Conservation (phyloP, 1,284 basidiomycete genomes). For the Papiliotrema fonsecae region DNA sequence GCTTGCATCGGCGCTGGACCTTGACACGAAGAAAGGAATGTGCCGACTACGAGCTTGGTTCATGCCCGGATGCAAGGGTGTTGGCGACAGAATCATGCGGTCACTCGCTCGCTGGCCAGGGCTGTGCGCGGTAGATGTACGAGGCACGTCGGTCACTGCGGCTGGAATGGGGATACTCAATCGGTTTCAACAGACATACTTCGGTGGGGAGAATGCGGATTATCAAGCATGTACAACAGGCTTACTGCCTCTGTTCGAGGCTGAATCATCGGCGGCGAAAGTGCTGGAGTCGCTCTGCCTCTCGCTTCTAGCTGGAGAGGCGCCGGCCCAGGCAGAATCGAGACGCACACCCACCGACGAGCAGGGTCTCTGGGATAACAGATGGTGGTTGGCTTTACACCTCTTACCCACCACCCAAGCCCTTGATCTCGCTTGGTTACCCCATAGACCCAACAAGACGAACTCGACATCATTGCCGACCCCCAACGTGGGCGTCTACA, state of each 20-base stretch:
- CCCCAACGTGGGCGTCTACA: not conserved
- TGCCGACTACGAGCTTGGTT: conserved; percentile 30
- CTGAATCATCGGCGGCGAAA: conserved; percentile 9
- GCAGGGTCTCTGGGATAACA: no score
- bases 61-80: conserved; percentile 15
- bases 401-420: not conserved
- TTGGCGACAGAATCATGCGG: conserved; percentile 28
- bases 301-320: conserved; percentile 18
- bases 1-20: conserved; percentile 22
- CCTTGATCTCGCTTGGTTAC: not conserved
- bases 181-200: conserved; percentile 15
- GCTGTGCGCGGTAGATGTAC: conserved; percentile 28
- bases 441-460: not conserved
- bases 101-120: conserved; percentile 36
- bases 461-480: not conserved
- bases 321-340: not conserved
- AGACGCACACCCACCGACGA: not conserved
- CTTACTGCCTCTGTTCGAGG: conserved; percentile 24
- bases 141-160: conserved; percentile 35
- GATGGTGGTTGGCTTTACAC: conserved; percentile 5
- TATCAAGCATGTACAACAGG: conserved; percentile 33
- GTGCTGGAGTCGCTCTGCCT: conserved; percentile 23
- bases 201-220: conserved; percentile 20
- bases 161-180: conserved; percentile 27
- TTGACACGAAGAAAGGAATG: conserved; percentile 18